Evolutionary conservation across 1,284 basidiomycete species (phyloP).

Genomic region (Heliocybe sulcata): DNA sequence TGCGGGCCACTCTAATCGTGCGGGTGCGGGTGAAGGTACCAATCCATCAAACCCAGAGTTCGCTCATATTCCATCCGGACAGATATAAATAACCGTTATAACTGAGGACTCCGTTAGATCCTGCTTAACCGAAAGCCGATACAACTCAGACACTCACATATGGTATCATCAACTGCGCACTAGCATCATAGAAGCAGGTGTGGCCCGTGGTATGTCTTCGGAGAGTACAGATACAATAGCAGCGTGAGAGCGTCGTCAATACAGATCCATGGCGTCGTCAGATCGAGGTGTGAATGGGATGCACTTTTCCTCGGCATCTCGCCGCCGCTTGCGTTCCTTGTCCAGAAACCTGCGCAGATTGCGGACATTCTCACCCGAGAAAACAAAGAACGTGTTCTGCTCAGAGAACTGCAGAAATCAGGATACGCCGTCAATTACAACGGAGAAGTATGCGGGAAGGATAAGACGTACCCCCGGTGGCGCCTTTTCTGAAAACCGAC

Average conservation of each 20-base stretch:
- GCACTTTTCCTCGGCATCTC: constrained; percentile 48
- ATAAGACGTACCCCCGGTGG: constrained; percentile 51
- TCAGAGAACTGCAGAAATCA: constrained; percentile 32
- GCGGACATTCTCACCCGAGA: constrained; percentile 64
- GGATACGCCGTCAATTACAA: background rate
- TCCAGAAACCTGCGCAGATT: constrained; percentile 59
- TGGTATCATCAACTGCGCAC: background rate
- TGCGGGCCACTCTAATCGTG: too few species aligned
- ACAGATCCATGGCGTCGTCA: constrained; percentile 55
- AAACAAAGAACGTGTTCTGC: constrained; percentile 76
- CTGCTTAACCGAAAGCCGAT: background rate
- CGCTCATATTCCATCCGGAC: too few species aligned
- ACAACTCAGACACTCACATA: background rate
- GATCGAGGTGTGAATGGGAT: constrained; percentile 49
- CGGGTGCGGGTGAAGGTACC: too few species aligned
- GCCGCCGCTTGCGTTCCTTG: constrained; percentile 52
- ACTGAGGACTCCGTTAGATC: background rate
- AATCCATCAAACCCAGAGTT: too few species aligned
- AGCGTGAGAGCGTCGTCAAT: constrained; percentile 17
- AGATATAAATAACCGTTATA: background rate
- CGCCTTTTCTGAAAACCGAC: constrained; percentile 73
- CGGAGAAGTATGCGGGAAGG: constrained; percentile 4
- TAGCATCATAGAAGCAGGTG: background rate
- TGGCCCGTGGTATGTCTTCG: background rate
- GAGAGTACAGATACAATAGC: background rate